A percentile compares a stretch with the other conserved stretches of the same genome.
Conservation (phyloP, 768 basidiomycete species). For the Rhizopogon vinicolor region DNA sequence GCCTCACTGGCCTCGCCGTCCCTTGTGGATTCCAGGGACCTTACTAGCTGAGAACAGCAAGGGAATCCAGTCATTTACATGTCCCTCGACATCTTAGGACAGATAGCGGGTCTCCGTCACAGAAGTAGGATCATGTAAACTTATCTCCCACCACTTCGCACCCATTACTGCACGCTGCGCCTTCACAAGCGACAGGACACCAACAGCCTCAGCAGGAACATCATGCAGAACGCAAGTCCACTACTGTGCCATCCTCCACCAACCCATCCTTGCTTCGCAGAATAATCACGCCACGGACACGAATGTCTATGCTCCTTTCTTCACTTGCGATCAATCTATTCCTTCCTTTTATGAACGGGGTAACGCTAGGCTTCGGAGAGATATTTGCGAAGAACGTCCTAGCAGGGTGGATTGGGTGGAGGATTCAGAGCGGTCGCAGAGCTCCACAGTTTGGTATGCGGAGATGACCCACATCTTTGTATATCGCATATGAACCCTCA, state of each 20-base stretch:
- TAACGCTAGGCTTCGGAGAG: slow-evolving; percentile 96
- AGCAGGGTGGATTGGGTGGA: slow-evolving; percentile 49
- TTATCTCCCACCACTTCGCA: slow-evolving; percentile 57
- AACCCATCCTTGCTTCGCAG: slow-evolving; percentile 70
- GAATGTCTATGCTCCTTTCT: slow-evolving; percentile 49
- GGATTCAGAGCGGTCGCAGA: slow-evolving; percentile 16
- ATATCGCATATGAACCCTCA: not conserved
- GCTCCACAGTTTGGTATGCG: slow-evolving; percentile 22
- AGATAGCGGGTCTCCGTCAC: slow-evolving; percentile 30
- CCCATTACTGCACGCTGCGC: slow-evolving; percentile 45
- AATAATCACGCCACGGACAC: slow-evolving; percentile 52
- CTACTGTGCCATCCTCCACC: slow-evolving; percentile 35
- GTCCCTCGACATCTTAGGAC: slow-evolving; percentile 3
- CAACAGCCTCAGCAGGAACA: slow-evolving; percentile 14
- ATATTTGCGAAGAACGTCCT: slow-evolving; percentile 83
- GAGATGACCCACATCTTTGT: slow-evolving; percentile 6
- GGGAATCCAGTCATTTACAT: slow-evolving; percentile 14
- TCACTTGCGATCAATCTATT: slow-evolving; percentile 80
- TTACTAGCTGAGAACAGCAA: slow-evolving; percentile 31
- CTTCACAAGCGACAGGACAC: slow-evolving; percentile 10
- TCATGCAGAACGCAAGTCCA: slow-evolving; percentile 19
- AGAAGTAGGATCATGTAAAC: slow-evolving; percentile 74
- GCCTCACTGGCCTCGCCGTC: slow-evolving; percentile 27
- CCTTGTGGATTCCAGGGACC: slow-evolving; percentile 35
- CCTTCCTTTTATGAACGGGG: slow-evolving; percentile 87